These are phyloP conservation scores for Geranomyces variabilis DNA, from an alignment of 192 early-diverging fungal species.

Conservation along the genomic window DNA sequence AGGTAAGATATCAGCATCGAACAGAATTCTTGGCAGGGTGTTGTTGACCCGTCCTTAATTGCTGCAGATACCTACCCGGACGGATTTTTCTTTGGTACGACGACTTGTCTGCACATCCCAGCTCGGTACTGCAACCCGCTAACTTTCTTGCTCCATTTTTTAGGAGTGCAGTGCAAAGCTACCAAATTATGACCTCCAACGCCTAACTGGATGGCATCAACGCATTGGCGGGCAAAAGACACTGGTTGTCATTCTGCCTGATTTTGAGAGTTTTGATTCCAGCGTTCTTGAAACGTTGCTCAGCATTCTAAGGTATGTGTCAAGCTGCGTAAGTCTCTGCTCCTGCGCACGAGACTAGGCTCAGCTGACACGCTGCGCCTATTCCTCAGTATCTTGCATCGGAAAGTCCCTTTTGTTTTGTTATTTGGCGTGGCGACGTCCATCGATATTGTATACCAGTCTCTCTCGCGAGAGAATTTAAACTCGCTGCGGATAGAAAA, in stretches of 20 bases:
- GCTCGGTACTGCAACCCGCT: too few relatives aligned
- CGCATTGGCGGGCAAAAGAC: constrained; percentile 35
- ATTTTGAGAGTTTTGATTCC: constrained; percentile 84
- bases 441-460: constrained; percentile 78
- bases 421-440: constrained; percentile 88
- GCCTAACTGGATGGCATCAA: constrained; percentile 71
- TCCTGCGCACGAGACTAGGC: too few relatives aligned
- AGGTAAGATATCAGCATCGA: background rate
- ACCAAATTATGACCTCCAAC: constrained; percentile 66
- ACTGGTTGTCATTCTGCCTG: constrained; percentile 78
- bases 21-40: background rate
- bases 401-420: constrained; percentile 71
- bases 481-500: constrained; percentile 74
- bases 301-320: constrained; percentile 62
- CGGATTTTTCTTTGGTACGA: background rate
- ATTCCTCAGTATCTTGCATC: background rate
- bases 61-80: background rate
- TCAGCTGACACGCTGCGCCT: too few relatives aligned
- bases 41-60: background rate
- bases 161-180: constrained; percentile 26
- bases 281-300: constrained; percentile 75
- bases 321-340: background rate
- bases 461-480: constrained; percentile 72
- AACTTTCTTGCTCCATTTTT: background rate
- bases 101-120: too few relatives aligned